Conservation (phyloP, 164 flowering plant species). For the Akebia trifoliata region DNA sequence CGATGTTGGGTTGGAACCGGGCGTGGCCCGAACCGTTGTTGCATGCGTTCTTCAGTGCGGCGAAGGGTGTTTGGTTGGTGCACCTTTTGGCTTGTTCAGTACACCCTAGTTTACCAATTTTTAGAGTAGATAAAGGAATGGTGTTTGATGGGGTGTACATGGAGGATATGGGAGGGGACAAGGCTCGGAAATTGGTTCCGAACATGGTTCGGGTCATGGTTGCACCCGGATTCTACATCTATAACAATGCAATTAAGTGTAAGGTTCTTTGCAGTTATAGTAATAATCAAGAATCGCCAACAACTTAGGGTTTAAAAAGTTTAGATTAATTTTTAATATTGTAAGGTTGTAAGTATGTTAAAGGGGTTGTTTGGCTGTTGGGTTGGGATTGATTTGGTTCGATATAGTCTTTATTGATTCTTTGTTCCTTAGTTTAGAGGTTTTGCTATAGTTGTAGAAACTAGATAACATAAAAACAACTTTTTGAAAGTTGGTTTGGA, state of each 20-base stretch:
- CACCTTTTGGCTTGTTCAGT: conserved; percentile 76
- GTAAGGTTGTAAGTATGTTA: not conserved
- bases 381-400: too few species aligned
- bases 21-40: conserved; percentile 89
- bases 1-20: conserved; percentile 77
- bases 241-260: conserved; percentile 72
- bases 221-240: conserved; percentile 86
- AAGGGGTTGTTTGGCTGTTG: conserved; percentile 6
- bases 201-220: conserved; percentile 71
- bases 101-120: conserved; percentile 70
- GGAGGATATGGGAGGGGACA: conserved; percentile 83
- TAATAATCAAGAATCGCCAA: conserved; percentile 13
- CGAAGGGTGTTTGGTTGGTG: conserved; percentile 82
- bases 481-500: too few species aligned
- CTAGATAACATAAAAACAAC: too few species aligned
- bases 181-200: conserved; percentile 45
- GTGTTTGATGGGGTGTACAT: conserved; percentile 70
- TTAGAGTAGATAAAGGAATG: conserved; percentile 59
- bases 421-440: too few species aligned
- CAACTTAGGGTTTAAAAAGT: too few species aligned
- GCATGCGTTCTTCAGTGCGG: conserved; percentile 81
- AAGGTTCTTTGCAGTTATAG: conserved; percentile 78
- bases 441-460: too few species aligned
- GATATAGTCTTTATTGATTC: too few species aligned
- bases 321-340: not conserved